A percentile compares a stretch with the other conserved stretches of the same genome.
phyloP scores from a whole-genome alignment of 176 grass and related monocot species.

The Lolium multiflorum region DNA sequence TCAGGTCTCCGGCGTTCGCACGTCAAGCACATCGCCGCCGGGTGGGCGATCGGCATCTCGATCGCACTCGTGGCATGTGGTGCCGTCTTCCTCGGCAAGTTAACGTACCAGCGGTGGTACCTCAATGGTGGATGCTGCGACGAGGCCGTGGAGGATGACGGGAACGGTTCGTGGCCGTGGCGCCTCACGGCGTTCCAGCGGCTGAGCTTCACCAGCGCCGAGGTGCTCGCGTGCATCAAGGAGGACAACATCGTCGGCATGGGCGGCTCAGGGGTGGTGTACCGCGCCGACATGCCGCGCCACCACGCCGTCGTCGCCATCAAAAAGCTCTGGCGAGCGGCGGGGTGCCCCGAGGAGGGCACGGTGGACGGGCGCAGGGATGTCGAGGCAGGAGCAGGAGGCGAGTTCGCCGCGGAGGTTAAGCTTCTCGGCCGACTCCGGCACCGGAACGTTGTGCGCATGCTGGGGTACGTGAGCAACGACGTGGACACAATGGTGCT shows the following conservation, averaged over 20 bases:
- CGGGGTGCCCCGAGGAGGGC: slow-evolving; percentile 50
- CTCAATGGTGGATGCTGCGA: slow-evolving; percentile 73
- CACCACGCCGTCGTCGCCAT: slow-evolving; percentile 84
- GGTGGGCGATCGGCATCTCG: slow-evolving; percentile 79
- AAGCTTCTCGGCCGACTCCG: slow-evolving; percentile 83
- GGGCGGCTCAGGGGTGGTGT: slow-evolving; percentile 89
- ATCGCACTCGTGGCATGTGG: slow-evolving; percentile 41
- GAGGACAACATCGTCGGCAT: slow-evolving; percentile 93
- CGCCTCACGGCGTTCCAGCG: slow-evolving; percentile 87
- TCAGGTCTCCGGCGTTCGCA: slow-evolving; percentile 50
- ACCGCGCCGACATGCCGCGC: slow-evolving; percentile 83
- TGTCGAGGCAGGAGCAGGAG: slow-evolving; percentile 46
- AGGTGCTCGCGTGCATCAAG: slow-evolving; percentile 90
- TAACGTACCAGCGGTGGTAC: slow-evolving; percentile 70
- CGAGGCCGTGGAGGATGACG: slow-evolving; percentile 51
- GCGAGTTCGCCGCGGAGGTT: slow-evolving; percentile 77
- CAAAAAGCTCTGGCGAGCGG: slow-evolving; percentile 86
- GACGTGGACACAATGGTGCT: slow-evolving; percentile 89
- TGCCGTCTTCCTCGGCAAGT: slow-evolving; percentile 54
- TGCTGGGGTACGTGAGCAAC: slow-evolving; percentile 94
- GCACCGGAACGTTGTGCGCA: slow-evolving; percentile 86
- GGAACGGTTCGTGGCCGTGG: slow-evolving; percentile 82
- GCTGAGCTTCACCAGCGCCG: slow-evolving; percentile 84
- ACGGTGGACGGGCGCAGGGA: slow-evolving; percentile 29
- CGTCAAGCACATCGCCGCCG: slow-evolving; percentile 77